Conservation (phyloP, 306 rosid genomes). For the Citrullus colocynthis region DNA sequence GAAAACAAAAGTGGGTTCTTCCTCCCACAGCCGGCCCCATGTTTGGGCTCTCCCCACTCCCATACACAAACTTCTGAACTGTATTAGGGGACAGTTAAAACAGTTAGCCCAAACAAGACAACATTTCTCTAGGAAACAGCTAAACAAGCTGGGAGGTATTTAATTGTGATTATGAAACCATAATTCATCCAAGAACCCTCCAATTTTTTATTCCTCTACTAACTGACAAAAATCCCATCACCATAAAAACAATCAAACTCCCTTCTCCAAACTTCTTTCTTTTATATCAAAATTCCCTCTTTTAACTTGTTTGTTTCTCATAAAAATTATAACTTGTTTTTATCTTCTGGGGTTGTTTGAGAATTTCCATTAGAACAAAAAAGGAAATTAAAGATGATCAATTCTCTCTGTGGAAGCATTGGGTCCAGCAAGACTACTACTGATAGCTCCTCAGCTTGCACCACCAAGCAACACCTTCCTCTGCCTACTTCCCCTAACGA, state of each 20-base stretch:
- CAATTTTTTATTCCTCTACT: not conserved
- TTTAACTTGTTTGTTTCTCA: not conserved
- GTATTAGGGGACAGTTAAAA: not conserved
- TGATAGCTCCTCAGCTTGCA: constrained; percentile 27
- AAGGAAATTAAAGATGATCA: constrained; percentile 37
- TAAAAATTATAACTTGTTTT: not conserved
- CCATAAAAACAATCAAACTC: not conserved
- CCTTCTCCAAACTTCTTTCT: not conserved
- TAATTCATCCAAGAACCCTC: not conserved
- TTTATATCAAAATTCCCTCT: not conserved
- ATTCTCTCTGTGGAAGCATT: constrained; percentile 63
- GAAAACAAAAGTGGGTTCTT: too few relatives aligned
- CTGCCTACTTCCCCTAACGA: constrained; percentile 34
- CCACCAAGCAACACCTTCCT: constrained; percentile 18
- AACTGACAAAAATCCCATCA: not conserved
- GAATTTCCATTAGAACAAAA: not conserved
- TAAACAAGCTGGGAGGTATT: not conserved
- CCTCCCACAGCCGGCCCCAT: not conserved
- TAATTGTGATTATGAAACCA: not conserved
- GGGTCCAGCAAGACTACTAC: constrained; percentile 30
- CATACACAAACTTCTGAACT: not conserved
- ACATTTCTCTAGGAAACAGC: constrained; percentile 38
- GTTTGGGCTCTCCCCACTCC: not conserved
- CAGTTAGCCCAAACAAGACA: constrained; percentile 3
- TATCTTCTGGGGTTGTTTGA: constrained; percentile 2